Evolutionary conservation across 345 rosid genomes (phyloP).

Genomic region (Rhizophora mangle): DNA sequence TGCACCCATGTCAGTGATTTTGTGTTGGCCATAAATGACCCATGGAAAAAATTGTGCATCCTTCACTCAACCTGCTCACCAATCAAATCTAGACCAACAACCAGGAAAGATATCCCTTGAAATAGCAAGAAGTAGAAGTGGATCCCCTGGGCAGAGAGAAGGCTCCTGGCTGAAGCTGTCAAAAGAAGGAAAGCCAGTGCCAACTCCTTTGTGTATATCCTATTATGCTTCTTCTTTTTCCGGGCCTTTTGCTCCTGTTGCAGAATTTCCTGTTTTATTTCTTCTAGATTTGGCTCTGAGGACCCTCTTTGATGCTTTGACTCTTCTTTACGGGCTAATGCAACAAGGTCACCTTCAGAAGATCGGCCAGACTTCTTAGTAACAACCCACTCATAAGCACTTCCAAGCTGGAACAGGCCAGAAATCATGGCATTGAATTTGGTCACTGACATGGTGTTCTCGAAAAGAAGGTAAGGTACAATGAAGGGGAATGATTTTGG

Average conservation of each 20-base stretch:
- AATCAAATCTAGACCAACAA: slow-evolving; percentile 91
- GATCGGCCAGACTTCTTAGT: slow-evolving; percentile 95
- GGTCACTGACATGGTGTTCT: slow-evolving; percentile 96
- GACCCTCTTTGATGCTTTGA: slow-evolving; percentile 45
- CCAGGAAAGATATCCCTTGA: slow-evolving; percentile 89
- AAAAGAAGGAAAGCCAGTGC: slow-evolving; percentile 79
- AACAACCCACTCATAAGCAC: slow-evolving; percentile 95
- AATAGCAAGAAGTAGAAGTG: slow-evolving; percentile 97
- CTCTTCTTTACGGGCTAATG: slow-evolving; percentile 59
- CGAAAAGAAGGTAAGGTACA: slow-evolving; percentile 93
- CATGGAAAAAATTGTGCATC: not conserved
- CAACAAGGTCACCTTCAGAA: slow-evolving; percentile 84
- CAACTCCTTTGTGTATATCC: slow-evolving; percentile 81
- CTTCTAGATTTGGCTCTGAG: slow-evolving; percentile 57
- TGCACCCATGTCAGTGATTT: not conserved
- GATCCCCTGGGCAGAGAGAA: slow-evolving; percentile 90
- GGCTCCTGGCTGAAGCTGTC: slow-evolving; percentile 85
- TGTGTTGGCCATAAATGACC: not conserved
- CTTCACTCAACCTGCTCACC: slow-evolving; percentile 86
- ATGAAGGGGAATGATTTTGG: slow-evolving; percentile 89
- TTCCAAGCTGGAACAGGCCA: slow-evolving; percentile 91
- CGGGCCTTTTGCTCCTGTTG: slow-evolving; percentile 37
- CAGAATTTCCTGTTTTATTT: slow-evolving; percentile 45
- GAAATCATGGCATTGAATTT: slow-evolving; percentile 96
- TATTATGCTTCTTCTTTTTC: slow-evolving; percentile 69